phyloP scores from a whole-genome alignment of 176 grass and related monocot genomes.

The Lolium multiflorum region DNA sequence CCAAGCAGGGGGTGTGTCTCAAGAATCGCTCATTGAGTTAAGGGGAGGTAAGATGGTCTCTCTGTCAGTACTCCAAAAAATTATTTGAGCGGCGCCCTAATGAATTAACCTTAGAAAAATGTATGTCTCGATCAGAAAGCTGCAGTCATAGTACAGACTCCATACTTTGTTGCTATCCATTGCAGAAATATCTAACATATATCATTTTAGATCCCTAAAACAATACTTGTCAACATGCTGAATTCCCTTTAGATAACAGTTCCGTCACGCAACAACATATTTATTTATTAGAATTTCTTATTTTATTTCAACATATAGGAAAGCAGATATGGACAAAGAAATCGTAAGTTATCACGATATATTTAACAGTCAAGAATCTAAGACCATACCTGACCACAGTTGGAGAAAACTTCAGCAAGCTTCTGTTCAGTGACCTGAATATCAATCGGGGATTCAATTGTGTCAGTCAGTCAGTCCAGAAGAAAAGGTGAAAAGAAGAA shows the following conservation, averaged over 20 bases:
- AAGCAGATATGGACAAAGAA: neutral
- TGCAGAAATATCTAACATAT: neutral
- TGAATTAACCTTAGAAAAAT: too few relatives aligned
- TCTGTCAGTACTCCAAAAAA: too few relatives aligned
- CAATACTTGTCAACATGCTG: neutral
- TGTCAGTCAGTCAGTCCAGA: constrained; percentile 19
- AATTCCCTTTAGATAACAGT: neutral
- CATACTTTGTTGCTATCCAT: neutral
- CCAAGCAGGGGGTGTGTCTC: too few relatives aligned
- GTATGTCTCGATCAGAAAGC: neutral
- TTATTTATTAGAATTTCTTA: neutral
- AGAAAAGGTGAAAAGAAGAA: neutral
- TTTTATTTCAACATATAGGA: neutral
- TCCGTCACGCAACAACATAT: neutral
- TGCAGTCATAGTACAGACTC: neutral
- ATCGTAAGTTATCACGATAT: neutral
- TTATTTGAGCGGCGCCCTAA: too few relatives aligned
- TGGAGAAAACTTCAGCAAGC: constrained; percentile 92
- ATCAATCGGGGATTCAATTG: neutral
- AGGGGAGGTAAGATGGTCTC: too few relatives aligned
- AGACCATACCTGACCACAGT: constrained; percentile 81
- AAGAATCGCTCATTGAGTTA: too few relatives aligned
- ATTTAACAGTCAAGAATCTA: constrained; percentile 16
- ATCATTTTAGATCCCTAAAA: too few relatives aligned
- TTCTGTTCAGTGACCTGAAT: constrained; percentile 96